Evolutionary conservation across 306 rosid species (phyloP), one percentile per base, ranked within the genome.

Genomic region (Benincasa hispida): DNA sequence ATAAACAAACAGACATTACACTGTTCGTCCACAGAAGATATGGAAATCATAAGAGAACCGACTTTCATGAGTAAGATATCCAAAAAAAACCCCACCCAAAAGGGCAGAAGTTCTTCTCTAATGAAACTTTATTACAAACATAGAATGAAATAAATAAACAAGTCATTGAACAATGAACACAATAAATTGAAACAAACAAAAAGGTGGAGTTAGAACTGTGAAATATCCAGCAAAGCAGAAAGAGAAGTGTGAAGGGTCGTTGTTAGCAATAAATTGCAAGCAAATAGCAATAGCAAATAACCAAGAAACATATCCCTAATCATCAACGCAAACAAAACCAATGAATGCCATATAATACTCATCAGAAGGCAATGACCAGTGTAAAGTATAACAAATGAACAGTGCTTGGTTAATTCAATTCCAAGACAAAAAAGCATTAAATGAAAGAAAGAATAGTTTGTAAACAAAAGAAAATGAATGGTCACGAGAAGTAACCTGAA

Each of bases 191-290:
- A 70, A 75, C 68, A 55, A 11, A 82, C 79, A 42, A 84, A 63
- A 80, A 45, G 27, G 47, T 76, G 81, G 74, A 81, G 80, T 47
- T 74, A 51, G 84, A 75, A 69, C 80, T 85, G 79, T 79, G 79
- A 78, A 18, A 51, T 58, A 79, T 80, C 62, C 54, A 79, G 77
- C 72, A 53, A 83, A 84, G 78, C 82, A 74, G 82, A 80, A 75
- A 81, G 79, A 81, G 79, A 76, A 81, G 34, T 77, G 75, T 61
- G 72, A 81, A 76, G 75, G 77, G 85, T 83, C 79, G 82, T 84
- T 88, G 80, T 69, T 73, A 58, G 76, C 81, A 82, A 82, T 89
- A 82, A 89, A 87, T 88, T 82, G 77, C 35, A 39, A 68, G 75
- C 51, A 34, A 34, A 65, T 65, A 65, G 25, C 27, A 35, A 24